Base-by-base conservation (phyloP, 345 rosid genomes). In the Erodium maritimum region DNA sequence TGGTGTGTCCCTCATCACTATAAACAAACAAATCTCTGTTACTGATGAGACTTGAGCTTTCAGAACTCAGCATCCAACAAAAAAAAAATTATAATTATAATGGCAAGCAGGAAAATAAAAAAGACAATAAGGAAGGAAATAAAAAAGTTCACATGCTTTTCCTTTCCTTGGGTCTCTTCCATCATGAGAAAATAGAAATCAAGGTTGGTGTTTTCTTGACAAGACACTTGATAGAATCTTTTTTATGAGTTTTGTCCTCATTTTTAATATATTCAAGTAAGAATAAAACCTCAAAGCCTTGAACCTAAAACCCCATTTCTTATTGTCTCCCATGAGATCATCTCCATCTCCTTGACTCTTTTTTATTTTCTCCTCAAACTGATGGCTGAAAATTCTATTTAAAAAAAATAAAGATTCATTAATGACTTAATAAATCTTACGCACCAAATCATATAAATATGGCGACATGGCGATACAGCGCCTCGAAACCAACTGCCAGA, bases 81-180 rank as follows among this genome's bases (percentile, higher is more conserved):
- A n/a, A n/a, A n/a, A n/a, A n/a, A n/a, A n/a, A n/a, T n/a, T n/a
- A 69, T 68, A 55, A 63, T n/a, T 42, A 57, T 71, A 73, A 67
- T 82, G 76, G 80, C 70, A 74, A 72, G 42, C 76, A 70, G 55
- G 34, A 29, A 29, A 29, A 29, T 29, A 29, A 29, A 29, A 29
- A 60, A 63, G 68, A 62, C 55, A 66, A 20, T 50, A 62, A 63
- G 69, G 68, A 67, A 64, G 69, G 34, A 54, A 18, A 17, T 59
- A 57, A 64, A 68, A 79, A 78, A 75, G 74, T 63, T 68, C 69
- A 60, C 59, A 48, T 58, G 65, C 80, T 73, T 82, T 82, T 76
- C 9, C 37, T 29, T 29, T n/a, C 4, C 4, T 25, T 25, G 37
- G 37, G 37, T 29, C 37, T 73, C 77, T 63, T 61, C 66, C 71